phyloP scores from a whole-genome alignment of 1,284 basidiomycete genomes.

The Mycena sp. region DNA sequence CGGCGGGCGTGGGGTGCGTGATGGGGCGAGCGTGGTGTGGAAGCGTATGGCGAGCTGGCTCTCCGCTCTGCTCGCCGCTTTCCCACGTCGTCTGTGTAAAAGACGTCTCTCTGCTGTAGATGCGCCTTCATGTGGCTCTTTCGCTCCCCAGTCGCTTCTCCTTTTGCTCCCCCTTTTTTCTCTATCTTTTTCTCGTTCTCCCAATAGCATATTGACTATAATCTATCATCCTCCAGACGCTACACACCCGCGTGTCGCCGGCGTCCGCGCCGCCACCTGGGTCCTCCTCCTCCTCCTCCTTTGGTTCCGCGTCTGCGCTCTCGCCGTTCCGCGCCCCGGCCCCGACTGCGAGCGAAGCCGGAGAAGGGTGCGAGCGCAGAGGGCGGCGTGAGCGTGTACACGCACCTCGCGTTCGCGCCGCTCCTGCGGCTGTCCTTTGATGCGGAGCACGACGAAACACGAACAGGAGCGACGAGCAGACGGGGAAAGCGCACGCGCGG shows the following conservation, averaged over 20 bases:
- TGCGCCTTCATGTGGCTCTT: too few relatives aligned
- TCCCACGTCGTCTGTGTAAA: too few relatives aligned
- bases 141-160: too few relatives aligned
- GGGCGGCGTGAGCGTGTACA: slow-evolving; percentile 2
- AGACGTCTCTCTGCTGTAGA: too few relatives aligned
- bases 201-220: neutral
- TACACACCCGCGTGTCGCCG: slow-evolving; percentile 26
- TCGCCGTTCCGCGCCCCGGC: neutral
- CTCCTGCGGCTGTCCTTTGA: slow-evolving; percentile 11
- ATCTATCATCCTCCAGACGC: neutral
- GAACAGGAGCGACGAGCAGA: neutral
- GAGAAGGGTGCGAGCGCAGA: neutral
- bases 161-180: neutral
- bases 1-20: too few relatives aligned
- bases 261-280: slow-evolving; percentile 13
- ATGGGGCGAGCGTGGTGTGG: too few relatives aligned
- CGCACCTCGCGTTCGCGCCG: slow-evolving; percentile 20
- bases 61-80: too few relatives aligned
- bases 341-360: neutral
- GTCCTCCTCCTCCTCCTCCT: neutral
- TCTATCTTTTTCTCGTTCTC: neutral
- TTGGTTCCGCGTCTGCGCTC: neutral
- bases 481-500: too few relatives aligned
- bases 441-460: neutral
- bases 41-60: too few relatives aligned